Evolutionary conservation across 2,329 filamentous ascomycete species (phyloP), one percentile per base, ranked within the genome.

Genomic region (Delphinella strobiligena): DNA sequence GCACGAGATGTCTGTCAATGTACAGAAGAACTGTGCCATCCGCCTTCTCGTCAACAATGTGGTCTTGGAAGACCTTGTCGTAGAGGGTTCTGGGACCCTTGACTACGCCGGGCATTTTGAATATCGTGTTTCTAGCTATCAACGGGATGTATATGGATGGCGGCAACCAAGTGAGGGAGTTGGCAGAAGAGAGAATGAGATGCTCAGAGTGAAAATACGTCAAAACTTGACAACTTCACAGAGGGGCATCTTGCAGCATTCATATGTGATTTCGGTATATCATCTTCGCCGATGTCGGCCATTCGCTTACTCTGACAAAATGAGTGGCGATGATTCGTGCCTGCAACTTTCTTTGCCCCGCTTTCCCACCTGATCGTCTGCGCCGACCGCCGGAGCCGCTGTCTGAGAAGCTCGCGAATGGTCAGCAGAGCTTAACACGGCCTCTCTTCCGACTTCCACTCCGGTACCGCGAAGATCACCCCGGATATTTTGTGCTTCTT

Each of bases 51-150:
- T 95, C 85, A 58, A 98, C 88, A 54, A 96, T 81, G 63, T 98
- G 91, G 67, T 81, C 81, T 54, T 85, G 77, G 55, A 96, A 82
- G 64, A 96, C 88, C 78, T 96, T 96, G 74, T 96, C 89, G 68
- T 96, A 96, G 58, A 95, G 74, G 53, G 88, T 94, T 64, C 80
- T 46, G 19, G 54, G 54, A 24, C 52, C 51, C 44, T 51, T 50
- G n/a, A 56, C 47, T 19, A 49, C 51, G 34, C 52, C 53, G 40
- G 54, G 54, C 54, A 56, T 56, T 34, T 37, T 50, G 41, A 15
- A 5, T 7, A 7, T 27, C 12, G 7, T 27, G 22, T 12, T 27
- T 27, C 22, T 27, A 7, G 22, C 22, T 27, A 27, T 12, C 12
- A 22, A 7, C 17, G 27, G 12, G 30, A 34, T 5, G 12, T 14